Percentiles rank a stretch among this genome's conserved stretches.
Evolutionary conservation across 345 rosid genomes (phyloP).

Genomic region (Boechera stricta): DNA sequence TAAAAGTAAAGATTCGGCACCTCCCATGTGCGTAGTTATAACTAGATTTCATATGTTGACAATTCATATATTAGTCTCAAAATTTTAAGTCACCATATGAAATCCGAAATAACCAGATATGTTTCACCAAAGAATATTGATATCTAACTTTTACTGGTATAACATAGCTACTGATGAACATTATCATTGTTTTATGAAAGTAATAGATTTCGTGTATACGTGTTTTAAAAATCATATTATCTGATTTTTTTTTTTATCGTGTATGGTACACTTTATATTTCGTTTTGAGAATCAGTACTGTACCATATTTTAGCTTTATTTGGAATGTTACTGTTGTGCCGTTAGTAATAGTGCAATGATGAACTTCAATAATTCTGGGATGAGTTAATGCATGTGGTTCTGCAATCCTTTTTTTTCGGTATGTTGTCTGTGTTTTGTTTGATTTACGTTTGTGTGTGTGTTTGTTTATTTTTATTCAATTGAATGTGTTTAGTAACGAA

Average conservation of each 20-base stretch:
- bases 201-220: neutral
- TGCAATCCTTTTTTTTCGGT: conserved; percentile 31
- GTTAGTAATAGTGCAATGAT: conserved; percentile 31
- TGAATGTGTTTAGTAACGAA: neutral
- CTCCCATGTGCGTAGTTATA: conserved; percentile 33
- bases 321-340: conserved; percentile 41
- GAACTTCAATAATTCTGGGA: conserved; percentile 35
- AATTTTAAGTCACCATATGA: neutral
- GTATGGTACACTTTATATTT: conserved; percentile 4
- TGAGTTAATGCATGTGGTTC: conserved; percentile 29
- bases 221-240: neutral
- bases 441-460: neutral
- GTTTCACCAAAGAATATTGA: conserved; percentile 6
- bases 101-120: neutral
- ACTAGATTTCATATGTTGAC: conserved; percentile 32
- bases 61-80: conserved; percentile 1
- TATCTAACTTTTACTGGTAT: conserved; percentile 4
- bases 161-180: neutral
- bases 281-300: neutral
- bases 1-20: neutral
- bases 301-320: conserved; percentile 31
- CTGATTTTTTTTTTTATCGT: neutral
- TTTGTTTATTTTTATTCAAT: neutral
- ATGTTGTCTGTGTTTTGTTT: conserved; percentile 33
- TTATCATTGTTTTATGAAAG: conserved; percentile 4